Conservation (phyloP, 2,329 filamentous ascomycete species). For the Verruconis gallopava region DNA sequence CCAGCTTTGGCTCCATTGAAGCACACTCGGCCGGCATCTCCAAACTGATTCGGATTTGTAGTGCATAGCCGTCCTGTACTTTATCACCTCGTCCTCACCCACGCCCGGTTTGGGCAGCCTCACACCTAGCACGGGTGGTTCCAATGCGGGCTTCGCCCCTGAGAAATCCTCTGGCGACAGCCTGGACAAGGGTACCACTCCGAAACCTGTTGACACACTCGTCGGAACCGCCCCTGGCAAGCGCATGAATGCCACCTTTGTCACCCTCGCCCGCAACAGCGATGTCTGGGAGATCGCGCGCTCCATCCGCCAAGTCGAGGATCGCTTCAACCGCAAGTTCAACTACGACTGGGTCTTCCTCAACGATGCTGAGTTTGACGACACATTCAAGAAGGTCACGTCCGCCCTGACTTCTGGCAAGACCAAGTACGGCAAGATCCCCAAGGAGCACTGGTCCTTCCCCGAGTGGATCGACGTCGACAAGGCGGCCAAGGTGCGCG, state of each 20-base stretch:
- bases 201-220: conserved; percentile 20
- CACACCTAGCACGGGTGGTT: conserved; percentile 12
- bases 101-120: conserved; percentile 23
- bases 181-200: conserved; percentile 18
- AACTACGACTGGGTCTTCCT: conserved; percentile 99
- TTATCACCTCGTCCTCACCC: conserved; percentile 39
- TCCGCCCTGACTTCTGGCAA: conserved; percentile 81
- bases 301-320: conserved; percentile 92
- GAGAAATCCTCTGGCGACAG: not conserved
- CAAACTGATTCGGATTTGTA: no score
- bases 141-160: not conserved
- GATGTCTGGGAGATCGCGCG: conserved; percentile 95
- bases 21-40: conserved; percentile 13
- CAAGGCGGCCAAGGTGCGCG: conserved; percentile 75
- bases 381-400: conserved; percentile 86
- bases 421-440: conserved; percentile 81
- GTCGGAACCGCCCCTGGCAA: conserved; percentile 45
- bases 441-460: conserved; percentile 92
- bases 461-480: conserved; percentile 92
- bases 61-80: conserved; percentile 64
- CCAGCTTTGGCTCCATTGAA: not conserved
- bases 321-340: conserved; percentile 93
- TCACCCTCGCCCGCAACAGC: conserved; percentile 82
- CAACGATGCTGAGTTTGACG: conserved; percentile 90
- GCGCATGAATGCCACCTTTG: conserved; percentile 89